Evolutionary conservation across 1,139 yeast species (phyloP).

Genomic region (Scheffersomyces parashehatae): DNA sequence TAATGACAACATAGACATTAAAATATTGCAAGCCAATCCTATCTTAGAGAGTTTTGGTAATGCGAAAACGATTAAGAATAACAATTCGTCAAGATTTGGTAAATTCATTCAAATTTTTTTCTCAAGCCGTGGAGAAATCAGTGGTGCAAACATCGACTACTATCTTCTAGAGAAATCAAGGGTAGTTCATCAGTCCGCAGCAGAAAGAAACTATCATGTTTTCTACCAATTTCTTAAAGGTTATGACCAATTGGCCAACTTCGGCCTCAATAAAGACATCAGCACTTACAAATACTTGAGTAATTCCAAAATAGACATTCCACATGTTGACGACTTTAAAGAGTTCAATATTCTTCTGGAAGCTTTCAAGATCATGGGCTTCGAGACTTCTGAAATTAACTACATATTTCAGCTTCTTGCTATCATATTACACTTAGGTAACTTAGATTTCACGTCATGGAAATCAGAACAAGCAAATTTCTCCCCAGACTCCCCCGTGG

Average conservation of each 20-base stretch:
- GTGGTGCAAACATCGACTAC: constrained; percentile 94
- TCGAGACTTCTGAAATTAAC: constrained; percentile 53
- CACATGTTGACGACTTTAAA: constrained; percentile 71
- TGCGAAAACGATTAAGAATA: constrained; percentile 92
- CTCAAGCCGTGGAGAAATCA: constrained; percentile 59
- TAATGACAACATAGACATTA: constrained; percentile 60
- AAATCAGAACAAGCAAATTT: constrained; percentile 82
- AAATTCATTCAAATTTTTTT: constrained; percentile 91
- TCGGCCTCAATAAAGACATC: constrained; percentile 49
- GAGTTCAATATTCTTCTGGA: constrained; percentile 63
- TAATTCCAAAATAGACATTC: constrained; percentile 52
- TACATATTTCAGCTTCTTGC: constrained; percentile 71
- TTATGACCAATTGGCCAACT: constrained; percentile 49
- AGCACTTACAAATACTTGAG: constrained; percentile 60
- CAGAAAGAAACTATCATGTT: constrained; percentile 89
- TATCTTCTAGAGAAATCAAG: constrained; percentile 91
- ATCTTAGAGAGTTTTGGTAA: constrained; percentile 96
- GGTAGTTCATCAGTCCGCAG: constrained; percentile 73
- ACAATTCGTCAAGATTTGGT: constrained; percentile 96
- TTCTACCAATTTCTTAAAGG: constrained; percentile 87
- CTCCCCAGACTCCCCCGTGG: constrained; percentile 53
- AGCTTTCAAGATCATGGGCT: constrained; percentile 77
- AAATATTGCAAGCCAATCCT: constrained; percentile 92
- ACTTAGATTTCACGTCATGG: constrained; percentile 70
- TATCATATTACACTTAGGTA: constrained; percentile 81